Evolutionary conservation across 805 yeast genomes (phyloP), one percentile per base, ranked within the genome.

Genomic region (Kodamaea hsintzibuensis): DNA sequence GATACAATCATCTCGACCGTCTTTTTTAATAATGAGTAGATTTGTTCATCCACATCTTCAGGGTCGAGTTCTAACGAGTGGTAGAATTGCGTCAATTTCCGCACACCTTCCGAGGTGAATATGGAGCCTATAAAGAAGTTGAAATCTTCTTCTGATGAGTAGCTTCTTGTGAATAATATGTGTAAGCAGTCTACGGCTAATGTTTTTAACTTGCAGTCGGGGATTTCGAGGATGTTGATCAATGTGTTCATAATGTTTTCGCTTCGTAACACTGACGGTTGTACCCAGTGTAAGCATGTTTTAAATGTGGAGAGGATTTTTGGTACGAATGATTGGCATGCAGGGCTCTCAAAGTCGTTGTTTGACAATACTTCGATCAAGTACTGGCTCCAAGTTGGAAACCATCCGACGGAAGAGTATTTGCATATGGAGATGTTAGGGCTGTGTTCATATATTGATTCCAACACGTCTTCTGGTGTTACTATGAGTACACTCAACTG

Each of bases 1-100:
- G 91, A 88, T 19, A 95, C 96, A 35, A 92, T 83, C 90, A 93
- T 88, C 66, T 95, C 99, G 3, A 92, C 97, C 13, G 93, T 80
- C 71, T 93, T 93, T 67, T 95, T 95, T 57, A 89, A 72, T 54
- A 93, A 80, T 0, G 96, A 85, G 67, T 95, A 95, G 37, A 82
- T 78, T 53, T 81, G 82, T 61, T 91, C 98, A 62, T 89, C 92
- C 18, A 91, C 78, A 62, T 85, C 89, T 55, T 86, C 85, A 0
- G 89, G 83, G 56, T 83, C 82, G 2, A 85, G 66, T 57, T 83
- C 82, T 50, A 89, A 78, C 38, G 82, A 77, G 25, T 72, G 69
- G 67, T 86, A 92, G 30, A 90, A 89, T 46, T 77, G 80, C 35
- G 82, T 71, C 48, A 95, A 77, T 63, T 90, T 80, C 46, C 76